phyloP scores from a whole-genome alignment of 805 yeast species.

The Lachancea sp. region DNA sequence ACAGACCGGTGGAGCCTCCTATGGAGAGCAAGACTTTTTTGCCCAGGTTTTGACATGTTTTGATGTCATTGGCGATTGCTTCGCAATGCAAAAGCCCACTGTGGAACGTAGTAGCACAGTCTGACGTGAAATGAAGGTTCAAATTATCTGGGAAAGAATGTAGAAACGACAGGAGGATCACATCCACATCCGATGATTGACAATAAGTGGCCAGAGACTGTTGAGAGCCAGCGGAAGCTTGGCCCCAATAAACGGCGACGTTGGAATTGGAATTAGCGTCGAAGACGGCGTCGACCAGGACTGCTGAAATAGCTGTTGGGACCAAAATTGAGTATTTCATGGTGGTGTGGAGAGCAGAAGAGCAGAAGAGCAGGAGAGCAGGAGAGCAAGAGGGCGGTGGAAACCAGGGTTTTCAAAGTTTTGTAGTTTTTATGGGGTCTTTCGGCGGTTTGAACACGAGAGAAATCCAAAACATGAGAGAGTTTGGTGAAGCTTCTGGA shows the following conservation, averaged over 20 bases:
- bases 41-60: slow-evolving; percentile 68
- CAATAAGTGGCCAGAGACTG: slow-evolving; percentile 50
- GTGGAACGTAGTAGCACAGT: slow-evolving; percentile 38
- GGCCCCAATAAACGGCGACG: slow-evolving; percentile 88
- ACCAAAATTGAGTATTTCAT: neutral
- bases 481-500: too few relatives aligned
- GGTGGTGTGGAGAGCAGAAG: neutral
- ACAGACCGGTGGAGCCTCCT: slow-evolving; percentile 70
- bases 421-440: too few relatives aligned
- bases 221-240: slow-evolving; percentile 60
- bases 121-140: slow-evolving; percentile 52
- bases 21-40: slow-evolving; percentile 71
- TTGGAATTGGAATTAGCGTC: slow-evolving; percentile 42
- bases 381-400: too few relatives aligned
- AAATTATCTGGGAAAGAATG: slow-evolving; percentile 47
- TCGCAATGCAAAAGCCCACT: slow-evolving; percentile 42
- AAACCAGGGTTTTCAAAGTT: too few relatives aligned
- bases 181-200: slow-evolving; percentile 59
- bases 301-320: neutral
- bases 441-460: too few relatives aligned
- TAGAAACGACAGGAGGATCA: slow-evolving; percentile 66
- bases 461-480: too few relatives aligned
- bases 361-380: too few relatives aligned
- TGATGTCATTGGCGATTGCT: slow-evolving; percentile 60
- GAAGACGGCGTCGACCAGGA: slow-evolving; percentile 22